Conservation (phyloP, 2,329 filamentous ascomycete genomes). For the Elsinoe arachidis region DNA sequence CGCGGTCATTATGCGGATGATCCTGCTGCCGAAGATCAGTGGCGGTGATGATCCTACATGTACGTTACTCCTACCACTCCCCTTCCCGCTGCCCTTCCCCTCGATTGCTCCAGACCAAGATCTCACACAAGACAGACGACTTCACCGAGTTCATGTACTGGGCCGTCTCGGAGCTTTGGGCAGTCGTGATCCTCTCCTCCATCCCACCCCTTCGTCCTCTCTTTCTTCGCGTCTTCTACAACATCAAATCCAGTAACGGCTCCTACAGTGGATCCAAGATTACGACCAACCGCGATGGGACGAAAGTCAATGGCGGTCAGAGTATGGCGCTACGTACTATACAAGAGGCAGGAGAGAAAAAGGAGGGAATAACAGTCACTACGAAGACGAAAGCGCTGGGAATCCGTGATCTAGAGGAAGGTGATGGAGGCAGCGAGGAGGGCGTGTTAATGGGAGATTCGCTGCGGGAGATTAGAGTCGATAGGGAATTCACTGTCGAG, state of each 20-base stretch:
- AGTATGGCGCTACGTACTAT: conserved; percentile 1
- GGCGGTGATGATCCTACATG: neutral
- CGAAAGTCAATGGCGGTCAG: conserved; percentile 11
- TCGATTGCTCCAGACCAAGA: too few species aligned
- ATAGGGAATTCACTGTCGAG: neutral
- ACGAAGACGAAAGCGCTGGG: neutral
- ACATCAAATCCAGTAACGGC: neutral
- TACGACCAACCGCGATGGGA: conserved; percentile 11
- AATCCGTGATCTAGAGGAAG: neutral
- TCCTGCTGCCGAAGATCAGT: neutral
- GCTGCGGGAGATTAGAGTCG: neutral
- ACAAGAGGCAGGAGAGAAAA: neutral
- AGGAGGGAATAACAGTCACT: neutral
- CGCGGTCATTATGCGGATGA: neutral
- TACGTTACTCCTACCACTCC: neutral
- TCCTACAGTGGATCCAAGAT: neutral
- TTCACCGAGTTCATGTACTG: conserved; percentile 6
- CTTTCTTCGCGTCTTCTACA: conserved; percentile 7
- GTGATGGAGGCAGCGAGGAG: neutral
- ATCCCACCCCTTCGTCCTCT: neutral
- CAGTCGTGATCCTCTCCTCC: neutral
- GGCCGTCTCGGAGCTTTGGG: conserved; percentile 8
- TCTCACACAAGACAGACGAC: neutral
- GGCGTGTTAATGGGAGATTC: neutral
- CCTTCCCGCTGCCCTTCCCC: too few species aligned